Evolutionary conservation across 345 rosid genomes (phyloP), one percentile per base, ranked within the genome.

Genomic region (Pelargonium nanum): DNA sequence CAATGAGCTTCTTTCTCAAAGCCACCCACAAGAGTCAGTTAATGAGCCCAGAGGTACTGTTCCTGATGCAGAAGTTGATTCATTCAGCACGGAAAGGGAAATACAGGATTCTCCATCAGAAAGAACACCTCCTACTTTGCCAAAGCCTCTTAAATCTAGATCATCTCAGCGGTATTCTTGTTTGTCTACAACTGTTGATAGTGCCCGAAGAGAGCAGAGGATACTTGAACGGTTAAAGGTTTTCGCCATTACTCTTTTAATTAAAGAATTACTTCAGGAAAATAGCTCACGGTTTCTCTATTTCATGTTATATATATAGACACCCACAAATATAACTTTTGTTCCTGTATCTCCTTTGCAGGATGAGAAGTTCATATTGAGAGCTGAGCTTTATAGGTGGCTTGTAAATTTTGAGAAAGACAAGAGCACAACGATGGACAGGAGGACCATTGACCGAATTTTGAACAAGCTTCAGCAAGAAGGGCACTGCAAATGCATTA

Each of bases 351-450:
- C 67, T 60, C 28, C 69, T 13, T 32, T 0, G 21, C 72, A 90
- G 95, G 84, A 79, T 30, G 81, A 90, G 66, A 83, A 83, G 72
- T 82, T 83, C 66, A 72, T 90, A 71, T 70, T 90, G 72, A 83
- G 76, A 83, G 67, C 75, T 45, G 90, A 87, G 75, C 83, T 90
- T 50, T 83, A 79, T 61, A 78, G 72, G 68, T 82, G 95, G 97
- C 95, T 90, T n/a, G 59, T 78, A 62, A 83, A 74, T 77, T 74
- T 82, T 76, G 97, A 90, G 78, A 82, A 79, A 69, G 87, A 83
- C 67, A 83, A 77, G 74, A 44, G 74, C 59, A 73, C 85, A 60
- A 73, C 74, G 55, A 70, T 83, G 76, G 95, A 85, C 68, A 81
- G 88, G 69, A 87, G 78, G 81, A 81, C 90, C 56, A 68, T 85